Conservation (phyloP, 257 asterid species). For the Solanum chiquidenum region DNA sequence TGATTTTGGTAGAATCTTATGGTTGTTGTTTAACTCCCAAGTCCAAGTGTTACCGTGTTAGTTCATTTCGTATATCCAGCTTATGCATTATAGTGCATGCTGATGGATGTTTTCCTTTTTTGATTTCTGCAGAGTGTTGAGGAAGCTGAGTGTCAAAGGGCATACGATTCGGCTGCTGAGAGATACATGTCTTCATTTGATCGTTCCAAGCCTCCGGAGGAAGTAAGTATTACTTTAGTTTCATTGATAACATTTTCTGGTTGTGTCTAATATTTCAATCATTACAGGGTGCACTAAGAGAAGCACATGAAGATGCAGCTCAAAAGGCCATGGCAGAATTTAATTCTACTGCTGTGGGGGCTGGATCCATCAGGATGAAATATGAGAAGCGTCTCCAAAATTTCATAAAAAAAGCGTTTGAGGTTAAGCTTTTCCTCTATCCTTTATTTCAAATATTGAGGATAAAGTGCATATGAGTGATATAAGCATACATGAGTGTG, state of each 20-base stretch:
- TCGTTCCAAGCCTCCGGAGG: conserved; percentile 86
- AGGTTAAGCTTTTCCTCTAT: conserved; percentile 33
- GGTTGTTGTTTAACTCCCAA: not conserved
- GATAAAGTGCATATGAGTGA: not conserved
- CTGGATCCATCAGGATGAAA: conserved; percentile 71
- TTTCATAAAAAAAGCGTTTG: conserved; percentile 79
- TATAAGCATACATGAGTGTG: not conserved
- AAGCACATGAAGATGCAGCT: conserved; percentile 89
- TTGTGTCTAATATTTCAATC: conserved; percentile 14
- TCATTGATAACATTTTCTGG: not conserved
- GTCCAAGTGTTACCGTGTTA: not conserved
- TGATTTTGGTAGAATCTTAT: not conserved
- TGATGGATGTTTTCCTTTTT: not conserved
- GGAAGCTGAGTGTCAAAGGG: conserved; percentile 97
- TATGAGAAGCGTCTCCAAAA: conserved; percentile 80
- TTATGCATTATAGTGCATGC: not conserved
- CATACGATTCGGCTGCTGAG: conserved; percentile 72
- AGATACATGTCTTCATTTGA: conserved; percentile 69
- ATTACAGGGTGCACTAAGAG: conserved; percentile 73
- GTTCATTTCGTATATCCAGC: not conserved
- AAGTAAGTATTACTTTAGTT: conserved; percentile 40
- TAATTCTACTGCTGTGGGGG: conserved; percentile 80
- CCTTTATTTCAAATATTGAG: not conserved
- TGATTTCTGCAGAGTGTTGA: conserved; percentile 63
- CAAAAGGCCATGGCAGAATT: conserved; percentile 66